Evolutionary conservation across 2,329 filamentous ascomycete species (phyloP), one percentile per base, ranked within the genome.

Genomic region (Chrysoporthe cubensis): DNA sequence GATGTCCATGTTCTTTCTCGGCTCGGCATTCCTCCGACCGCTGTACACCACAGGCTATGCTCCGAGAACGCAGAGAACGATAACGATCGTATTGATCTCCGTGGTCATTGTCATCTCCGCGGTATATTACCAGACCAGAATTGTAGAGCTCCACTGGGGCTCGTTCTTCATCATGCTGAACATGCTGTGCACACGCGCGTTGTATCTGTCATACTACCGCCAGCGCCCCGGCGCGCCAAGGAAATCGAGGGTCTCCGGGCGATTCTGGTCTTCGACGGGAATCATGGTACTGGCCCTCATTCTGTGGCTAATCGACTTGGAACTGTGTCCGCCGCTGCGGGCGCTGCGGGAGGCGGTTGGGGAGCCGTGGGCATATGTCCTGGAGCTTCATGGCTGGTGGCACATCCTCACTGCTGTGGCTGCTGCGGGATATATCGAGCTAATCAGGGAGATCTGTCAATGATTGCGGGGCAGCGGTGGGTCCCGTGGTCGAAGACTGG

Each of bases 301-400:
- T 11, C 74, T 89, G 34, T 89, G 87, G 87, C 82, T 85, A 62
- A 80, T 89, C 18, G 87, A 89, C 58, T 80, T 85, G 11, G 81
- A 85, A 71, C 78, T 80, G 14, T 90, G 87, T 71, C 73, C 75
- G 0, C 74, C 81, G 68, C 77, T 89, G 34, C 82, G 85, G 2
- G 68, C 71, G 0, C 70, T 83, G 13, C 82, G 85, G 61, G 76
- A 77, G 8, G 71, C 64, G 0, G 71, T 88, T 2, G 87, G 87
- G 0, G 74, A 87, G 56, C 87, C 87, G 0, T 86, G 80, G 81
- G 84, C 82, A 1, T 87, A 85, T 75, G 44, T 86, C 0, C 74
- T 89, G 4, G 87, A 89, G 76, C 73, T 89, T 16, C 87, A 89
- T 72, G 87, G 86, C 0, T 89, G 87, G 87, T 90, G 87, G 87